Evolutionary conservation across 169 alveolate species (phyloP).

Genomic region (Cryptosporidium meleagridis): DNA sequence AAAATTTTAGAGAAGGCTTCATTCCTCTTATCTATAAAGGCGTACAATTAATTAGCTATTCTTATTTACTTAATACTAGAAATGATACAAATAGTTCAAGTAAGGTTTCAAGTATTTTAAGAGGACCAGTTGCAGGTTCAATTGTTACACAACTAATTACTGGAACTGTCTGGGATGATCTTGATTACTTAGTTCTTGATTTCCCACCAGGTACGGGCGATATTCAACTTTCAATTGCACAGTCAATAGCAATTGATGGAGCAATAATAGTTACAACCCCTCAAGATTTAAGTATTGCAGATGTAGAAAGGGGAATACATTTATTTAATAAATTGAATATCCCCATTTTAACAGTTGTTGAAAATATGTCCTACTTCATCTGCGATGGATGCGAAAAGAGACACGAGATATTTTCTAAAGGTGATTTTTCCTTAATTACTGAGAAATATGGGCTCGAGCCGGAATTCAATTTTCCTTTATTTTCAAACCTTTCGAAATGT

Average conservation of each 20-base stretch:
- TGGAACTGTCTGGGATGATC: constrained; percentile 96
- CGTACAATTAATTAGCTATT: constrained; percentile 90
- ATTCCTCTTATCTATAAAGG: constrained; percentile 87
- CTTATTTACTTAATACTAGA: constrained; percentile 68
- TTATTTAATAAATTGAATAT: constrained; percentile 92
- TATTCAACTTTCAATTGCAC: constrained; percentile 94
- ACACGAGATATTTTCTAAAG: constrained; percentile 90
- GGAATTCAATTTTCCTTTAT: constrained; percentile 85
- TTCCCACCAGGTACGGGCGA: constrained; percentile 99
- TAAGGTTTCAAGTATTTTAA: constrained; percentile 81
- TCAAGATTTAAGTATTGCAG: constrained; percentile 91
- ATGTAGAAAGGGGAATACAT: constrained; percentile 94
- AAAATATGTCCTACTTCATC: constrained; percentile 94
- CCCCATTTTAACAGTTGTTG: constrained; percentile 93
- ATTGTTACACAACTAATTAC: constrained; percentile 90
- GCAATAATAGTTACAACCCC: constrained; percentile 96
- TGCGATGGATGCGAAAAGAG: constrained; percentile 89
- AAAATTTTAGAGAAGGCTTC: constrained; percentile 79
- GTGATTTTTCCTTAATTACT: constrained; percentile 83
- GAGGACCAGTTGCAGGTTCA: constrained; percentile 96
- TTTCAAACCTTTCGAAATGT: constrained; percentile 83
- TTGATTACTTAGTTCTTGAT: constrained; percentile 97
- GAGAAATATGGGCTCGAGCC: constrained; percentile 86
- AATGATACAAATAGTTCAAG: background rate
- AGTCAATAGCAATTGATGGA: constrained; percentile 89